Conservation (phyloP, 1,284 basidiomycete genomes). For the Sutorius eximius region DNA sequence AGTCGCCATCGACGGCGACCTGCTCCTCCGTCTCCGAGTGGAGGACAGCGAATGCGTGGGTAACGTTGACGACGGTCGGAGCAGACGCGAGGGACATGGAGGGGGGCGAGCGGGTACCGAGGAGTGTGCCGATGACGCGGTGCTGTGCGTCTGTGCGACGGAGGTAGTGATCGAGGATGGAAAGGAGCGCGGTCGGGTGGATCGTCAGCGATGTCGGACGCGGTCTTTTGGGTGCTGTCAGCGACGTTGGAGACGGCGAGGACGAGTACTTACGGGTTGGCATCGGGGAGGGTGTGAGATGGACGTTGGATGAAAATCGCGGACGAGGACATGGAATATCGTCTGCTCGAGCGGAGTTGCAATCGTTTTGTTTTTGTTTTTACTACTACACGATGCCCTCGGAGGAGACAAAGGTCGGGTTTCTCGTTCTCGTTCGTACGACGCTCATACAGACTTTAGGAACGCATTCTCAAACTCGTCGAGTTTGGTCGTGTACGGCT, state of each 20-base stretch:
- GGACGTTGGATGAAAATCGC: slow-evolving; percentile 62
- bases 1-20: slow-evolving; percentile 95
- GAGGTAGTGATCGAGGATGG: slow-evolving; percentile 96
- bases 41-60: slow-evolving; percentile 84
- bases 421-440: neutral
- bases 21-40: slow-evolving; percentile 92
- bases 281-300: slow-evolving; percentile 34
- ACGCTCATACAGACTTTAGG: slow-evolving; percentile 43
- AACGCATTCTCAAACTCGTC: slow-evolving; percentile 75
- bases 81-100: slow-evolving; percentile 29
- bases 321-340: slow-evolving; percentile 50
- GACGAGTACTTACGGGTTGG: slow-evolving; percentile 38
- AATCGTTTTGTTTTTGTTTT: slow-evolving; percentile 22
- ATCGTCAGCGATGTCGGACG: slow-evolving; percentile 76
- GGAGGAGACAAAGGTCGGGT: slow-evolving; percentile 78
- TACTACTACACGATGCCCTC: slow-evolving; percentile 57
- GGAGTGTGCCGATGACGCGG: slow-evolving; percentile 94
- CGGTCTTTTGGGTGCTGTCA: slow-evolving; percentile 45
- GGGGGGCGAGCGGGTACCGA: slow-evolving; percentile 77
- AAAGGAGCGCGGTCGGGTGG: slow-evolving; percentile 92
- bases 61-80: slow-evolving; percentile 58
- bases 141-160: slow-evolving; percentile 81
- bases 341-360: slow-evolving; percentile 36
- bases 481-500: slow-evolving; percentile 77
- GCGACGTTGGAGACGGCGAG: slow-evolving; percentile 8